phyloP scores from a whole-genome alignment of 345 rosid genomes.

The Rhodamnia argentea region DNA sequence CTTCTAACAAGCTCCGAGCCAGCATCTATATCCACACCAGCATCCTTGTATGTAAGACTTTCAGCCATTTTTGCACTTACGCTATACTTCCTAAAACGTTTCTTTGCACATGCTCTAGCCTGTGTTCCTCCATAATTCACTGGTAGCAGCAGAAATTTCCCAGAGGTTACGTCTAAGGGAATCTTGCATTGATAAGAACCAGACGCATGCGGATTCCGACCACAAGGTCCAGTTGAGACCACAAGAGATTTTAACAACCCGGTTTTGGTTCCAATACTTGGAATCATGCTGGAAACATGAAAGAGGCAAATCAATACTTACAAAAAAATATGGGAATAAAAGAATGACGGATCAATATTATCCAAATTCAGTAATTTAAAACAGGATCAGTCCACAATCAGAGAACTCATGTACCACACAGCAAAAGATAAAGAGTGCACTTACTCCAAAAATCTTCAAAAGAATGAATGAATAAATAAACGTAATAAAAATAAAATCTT shows the following conservation, averaged over 20 bases:
- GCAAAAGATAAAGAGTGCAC: neutral
- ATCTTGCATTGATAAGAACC: neutral
- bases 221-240: neutral
- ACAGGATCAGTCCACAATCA: neutral
- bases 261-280: neutral
- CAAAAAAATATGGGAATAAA: neutral
- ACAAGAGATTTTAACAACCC: neutral
- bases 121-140: neutral
- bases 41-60: constrained; percentile 66
- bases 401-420: neutral
- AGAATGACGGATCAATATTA: neutral
- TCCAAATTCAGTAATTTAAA: neutral
- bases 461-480: neutral
- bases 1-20: constrained; percentile 79
- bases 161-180: neutral
- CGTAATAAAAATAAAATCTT: neutral
- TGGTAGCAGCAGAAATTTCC: neutral
- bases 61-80: neutral
- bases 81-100: neutral
- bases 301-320: neutral
- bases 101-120: neutral
- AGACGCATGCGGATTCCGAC: neutral
- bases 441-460: neutral
- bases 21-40: constrained; percentile 95
- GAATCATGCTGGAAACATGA: neutral